phyloP scores from a whole-genome alignment of 345 rosid genomes.

The Schrenkiella parvula region DNA sequence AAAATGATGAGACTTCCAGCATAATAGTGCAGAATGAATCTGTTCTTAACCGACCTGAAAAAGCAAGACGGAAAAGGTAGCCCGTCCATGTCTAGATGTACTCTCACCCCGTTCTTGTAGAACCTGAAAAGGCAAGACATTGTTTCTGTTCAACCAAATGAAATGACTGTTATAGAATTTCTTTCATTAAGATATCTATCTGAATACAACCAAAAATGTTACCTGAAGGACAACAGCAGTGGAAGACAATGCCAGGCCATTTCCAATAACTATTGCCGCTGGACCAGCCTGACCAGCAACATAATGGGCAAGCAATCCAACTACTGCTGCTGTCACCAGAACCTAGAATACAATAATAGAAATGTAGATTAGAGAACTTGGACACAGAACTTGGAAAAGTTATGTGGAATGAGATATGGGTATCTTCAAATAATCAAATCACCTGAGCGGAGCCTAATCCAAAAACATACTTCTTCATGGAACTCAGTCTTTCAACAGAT shows the following conservation, averaged over 20 bases:
- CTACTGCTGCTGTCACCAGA: conserved; percentile 80
- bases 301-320: conserved; percentile 79
- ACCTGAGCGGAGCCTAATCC: conserved; percentile 98
- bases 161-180: too few species aligned
- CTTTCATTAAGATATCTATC: not conserved
- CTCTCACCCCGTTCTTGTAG: conserved; percentile 99
- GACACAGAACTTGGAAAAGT: not conserved
- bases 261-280: conserved; percentile 94
- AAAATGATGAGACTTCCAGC: conserved; percentile 16
- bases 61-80: conserved; percentile 94
- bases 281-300: conserved; percentile 83
- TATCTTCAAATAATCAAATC: conserved; percentile 29
- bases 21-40: not conserved
- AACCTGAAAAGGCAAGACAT: conserved; percentile 53
- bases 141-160: conserved; percentile 9
- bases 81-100: conserved; percentile 99
- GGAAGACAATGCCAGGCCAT: conserved; percentile 94
- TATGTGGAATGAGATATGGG: not conserved
- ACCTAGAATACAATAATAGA: conserved; percentile 53
- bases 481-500: conserved; percentile 97
- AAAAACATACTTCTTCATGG: conserved; percentile 99
- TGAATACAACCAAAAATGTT: conserved; percentile 12
- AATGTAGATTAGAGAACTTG: conserved; percentile 10
- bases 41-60: conserved; percentile 64
- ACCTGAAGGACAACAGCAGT: conserved; percentile 99